Base-by-base conservation (phyloP, 129 eudicot genomes). In the Flaveria trinervia region DNA sequence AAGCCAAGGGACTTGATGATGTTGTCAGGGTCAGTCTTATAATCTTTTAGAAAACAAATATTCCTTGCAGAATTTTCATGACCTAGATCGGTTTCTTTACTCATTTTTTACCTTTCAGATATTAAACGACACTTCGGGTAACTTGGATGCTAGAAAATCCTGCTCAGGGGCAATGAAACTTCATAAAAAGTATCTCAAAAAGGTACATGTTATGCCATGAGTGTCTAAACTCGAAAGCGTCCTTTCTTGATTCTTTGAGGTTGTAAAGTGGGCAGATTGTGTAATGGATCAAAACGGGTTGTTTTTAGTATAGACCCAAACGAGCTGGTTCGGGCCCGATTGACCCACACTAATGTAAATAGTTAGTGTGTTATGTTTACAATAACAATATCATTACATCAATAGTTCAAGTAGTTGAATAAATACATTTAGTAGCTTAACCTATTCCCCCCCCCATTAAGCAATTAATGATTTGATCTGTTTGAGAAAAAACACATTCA, bases 1-100 rank as follows among this genome's bases (percentile, higher is more conserved):
- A 94, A 83, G 96, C 99, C 84, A 88, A 92, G 52, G 99, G 99
- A 57, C 88, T 91, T 1, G 99, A 94, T 59, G 99, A 94, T 77
- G 94, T 94, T 73, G 89, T 94, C 64, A 91, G 91, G 99, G 99
- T 94, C 68, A 80, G 85, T 2, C 14, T 20, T 10, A 0, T 15
- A 54, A 50, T 20, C 1, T 4, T 8, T 18, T 26, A 13, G 12
- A 26, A 51, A 65, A 14, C 33, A 62, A 36, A 61, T 23, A 26
- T 23, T 30, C 15, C 13, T 4, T n/a, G 17, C 18, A 65, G 75
- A 69, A 25, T 44, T 54, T 12, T 79, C 64, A 23, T 22, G 66
- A 79, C 61, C 44, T 13, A 20, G 18, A 46, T 71, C 25, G 30
- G 76, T 55, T 81, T 23, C 14, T 44, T 61, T 44, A 9, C 33